Evolutionary conservation across 2,329 filamentous ascomycete genomes (phyloP).

Genomic region (Aspergillus tubingensis): DNA sequence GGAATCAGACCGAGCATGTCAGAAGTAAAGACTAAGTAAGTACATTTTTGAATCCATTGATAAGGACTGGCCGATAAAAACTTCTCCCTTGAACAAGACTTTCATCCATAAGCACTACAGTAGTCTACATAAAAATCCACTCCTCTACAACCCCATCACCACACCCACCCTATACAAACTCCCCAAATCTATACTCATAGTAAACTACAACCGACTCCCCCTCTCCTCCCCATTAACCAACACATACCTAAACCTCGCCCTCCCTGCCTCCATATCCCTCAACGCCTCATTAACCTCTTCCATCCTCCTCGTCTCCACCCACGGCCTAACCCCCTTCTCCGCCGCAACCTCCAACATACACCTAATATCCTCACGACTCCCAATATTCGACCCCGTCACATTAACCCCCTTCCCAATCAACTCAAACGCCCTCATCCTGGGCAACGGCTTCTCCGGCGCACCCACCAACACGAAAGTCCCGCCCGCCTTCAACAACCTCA

Average conservation of each 20-base stretch:
- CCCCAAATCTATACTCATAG: not conserved
- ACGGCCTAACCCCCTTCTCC: slow-evolving; percentile 45
- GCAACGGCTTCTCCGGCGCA: slow-evolving; percentile 61
- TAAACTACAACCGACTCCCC: slow-evolving; percentile 32
- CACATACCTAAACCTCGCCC: slow-evolving; percentile 51
- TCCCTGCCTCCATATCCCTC: slow-evolving; percentile 48
- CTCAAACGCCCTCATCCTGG: slow-evolving; percentile 58
- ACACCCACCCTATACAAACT: not conserved
- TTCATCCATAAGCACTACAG: too few species aligned
- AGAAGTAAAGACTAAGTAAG: not conserved
- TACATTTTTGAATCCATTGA: too few species aligned
- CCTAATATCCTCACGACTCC: slow-evolving; percentile 45
- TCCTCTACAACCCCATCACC: not conserved
- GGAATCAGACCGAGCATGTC: not conserved
- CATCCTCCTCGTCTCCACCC: slow-evolving; percentile 47
- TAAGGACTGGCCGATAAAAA: not conserved
- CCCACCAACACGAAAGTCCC: slow-evolving; percentile 69
- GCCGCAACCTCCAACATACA: slow-evolving; percentile 48
- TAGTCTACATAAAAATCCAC: too few species aligned
- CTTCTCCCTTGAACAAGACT: too few species aligned
- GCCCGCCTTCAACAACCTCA: slow-evolving; percentile 59
- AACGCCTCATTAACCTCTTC: slow-evolving; percentile 46
- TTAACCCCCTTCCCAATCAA: slow-evolving; percentile 60
- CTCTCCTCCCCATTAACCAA: slow-evolving; percentile 40
- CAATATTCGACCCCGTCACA: slow-evolving; percentile 53